Base-by-base conservation (phyloP, 2,329 filamentous ascomycete species). In the Aspergillus fischeri region DNA sequence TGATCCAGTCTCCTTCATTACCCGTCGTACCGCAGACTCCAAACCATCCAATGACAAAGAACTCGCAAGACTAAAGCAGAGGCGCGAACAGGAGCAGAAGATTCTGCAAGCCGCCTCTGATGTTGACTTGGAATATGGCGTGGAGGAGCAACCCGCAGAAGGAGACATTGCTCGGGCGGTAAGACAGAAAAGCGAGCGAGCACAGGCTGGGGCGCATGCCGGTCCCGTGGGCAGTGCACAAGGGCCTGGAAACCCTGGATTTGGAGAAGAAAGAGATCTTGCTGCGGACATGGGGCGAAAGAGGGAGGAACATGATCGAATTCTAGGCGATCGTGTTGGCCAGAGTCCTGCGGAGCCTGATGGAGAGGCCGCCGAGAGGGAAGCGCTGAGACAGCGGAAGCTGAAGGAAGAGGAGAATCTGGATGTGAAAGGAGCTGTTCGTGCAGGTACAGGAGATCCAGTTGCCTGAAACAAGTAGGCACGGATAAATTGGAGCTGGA, bases 401-500 rank as follows among this genome's bases (percentile, higher is more conserved):
- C 54, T 71, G 61, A 63, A 62, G 59, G 52, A 61, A 53, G 62
- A 73, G 57, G 57, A 65, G 54, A 55, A 63, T 51, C 32, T 73
- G 44, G 67, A 74, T 65, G 67, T 69, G 4, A 58, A 66, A 44
- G 62, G 56, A 17, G 65, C 63, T 4, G 67, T 74, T 21, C 60
- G 60, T 42, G 57, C 69, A 29, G 66, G 59, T 6, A 68, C 70
- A 2, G 70, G 68, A 2, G 60, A 67, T 51, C 60, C 60, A 9
- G 69, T 70, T 24, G 69, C 70, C 29, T 62, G 61, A 14, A 55
- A 54, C 78, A 80, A 1, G 77, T 38, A 24, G 80, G 60, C 17
- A 21, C 1, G 41, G 20, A 44, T 47, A 47, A 14, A 24, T 51
- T 5, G 27, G 27, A 24, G 3, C 10, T 21, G 21, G 20, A 45